phyloP scores from a whole-genome alignment of 2,329 filamentous ascomycete species.

The Aspergillus phoenicis region DNA sequence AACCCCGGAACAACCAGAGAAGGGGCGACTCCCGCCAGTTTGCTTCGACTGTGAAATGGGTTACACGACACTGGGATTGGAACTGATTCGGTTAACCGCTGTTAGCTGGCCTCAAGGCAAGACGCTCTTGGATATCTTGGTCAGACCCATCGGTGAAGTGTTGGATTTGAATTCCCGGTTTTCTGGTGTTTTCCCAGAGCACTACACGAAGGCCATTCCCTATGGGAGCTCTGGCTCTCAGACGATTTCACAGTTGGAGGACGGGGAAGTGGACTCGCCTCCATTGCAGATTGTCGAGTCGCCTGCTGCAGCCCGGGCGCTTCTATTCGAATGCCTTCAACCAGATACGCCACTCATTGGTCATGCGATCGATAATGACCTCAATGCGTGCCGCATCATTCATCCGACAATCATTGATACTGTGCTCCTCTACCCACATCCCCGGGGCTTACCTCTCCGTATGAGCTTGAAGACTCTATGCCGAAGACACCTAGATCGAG shows the following conservation, averaged over 20 bases:
- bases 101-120: conserved; percentile 81
- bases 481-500: conserved; percentile 67
- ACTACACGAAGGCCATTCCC: conserved; percentile 69
- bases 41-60: conserved; percentile 98
- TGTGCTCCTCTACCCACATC: conserved; percentile 79
- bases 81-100: conserved; percentile 86
- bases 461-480: conserved; percentile 76
- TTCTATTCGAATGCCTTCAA: conserved; percentile 75
- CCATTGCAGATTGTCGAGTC: conserved; percentile 73
- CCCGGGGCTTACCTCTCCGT: conserved; percentile 72
- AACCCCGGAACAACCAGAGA: conserved; percentile 60
- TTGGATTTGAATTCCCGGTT: conserved; percentile 90
- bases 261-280: conserved; percentile 30
- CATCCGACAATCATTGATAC: conserved; percentile 87
- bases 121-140: conserved; percentile 78
- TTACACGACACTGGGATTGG: conserved; percentile 84
- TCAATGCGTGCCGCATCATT: conserved; percentile 81
- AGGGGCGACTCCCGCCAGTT: conserved; percentile 53
- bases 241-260: conserved; percentile 27
- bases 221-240: conserved; percentile 45
- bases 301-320: conserved; percentile 70
- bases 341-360: conserved; percentile 83
- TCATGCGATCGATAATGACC: conserved; percentile 92
- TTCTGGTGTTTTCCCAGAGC: conserved; percentile 80
- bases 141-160: conserved; percentile 79